phyloP scores from a whole-genome alignment of 169 alveolate species.

The Eimeria acervulina region DNA sequence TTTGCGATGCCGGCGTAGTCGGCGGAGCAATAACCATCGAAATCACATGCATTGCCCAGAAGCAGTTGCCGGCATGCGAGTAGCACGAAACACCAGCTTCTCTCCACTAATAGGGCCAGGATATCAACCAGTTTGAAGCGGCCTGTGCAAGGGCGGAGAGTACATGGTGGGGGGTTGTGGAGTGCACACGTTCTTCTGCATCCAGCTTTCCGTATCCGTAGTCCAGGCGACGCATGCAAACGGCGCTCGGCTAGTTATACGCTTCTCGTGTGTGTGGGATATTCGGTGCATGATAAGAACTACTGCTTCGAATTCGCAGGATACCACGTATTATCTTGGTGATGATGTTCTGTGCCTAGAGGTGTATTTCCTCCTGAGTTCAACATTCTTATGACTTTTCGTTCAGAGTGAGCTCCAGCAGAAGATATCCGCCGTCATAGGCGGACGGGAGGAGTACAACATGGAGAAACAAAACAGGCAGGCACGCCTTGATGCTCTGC shows the following conservation, averaged over 20 bases:
- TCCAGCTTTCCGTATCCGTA: neutral
- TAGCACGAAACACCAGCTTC: neutral
- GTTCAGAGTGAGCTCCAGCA: conserved; percentile 80
- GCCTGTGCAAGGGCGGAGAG: neutral
- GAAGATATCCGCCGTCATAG: conserved; percentile 61
- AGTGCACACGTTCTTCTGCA: neutral
- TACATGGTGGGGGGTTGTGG: neutral
- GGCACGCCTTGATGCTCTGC: conserved; percentile 72
- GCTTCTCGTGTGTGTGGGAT: neutral
- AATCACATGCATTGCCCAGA: neutral
- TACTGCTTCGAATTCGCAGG: neutral
- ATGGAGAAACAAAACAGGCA: conserved; percentile 80
- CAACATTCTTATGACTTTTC: neutral
- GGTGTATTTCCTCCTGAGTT: too few species aligned
- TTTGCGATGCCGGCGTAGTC: neutral
- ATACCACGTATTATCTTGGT: neutral
- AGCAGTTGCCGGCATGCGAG: conserved; percentile 1
- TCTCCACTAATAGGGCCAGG: neutral
- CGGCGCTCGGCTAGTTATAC: neutral
- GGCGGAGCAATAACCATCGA: neutral
- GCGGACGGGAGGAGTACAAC: conserved; percentile 84
- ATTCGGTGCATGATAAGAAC: neutral
- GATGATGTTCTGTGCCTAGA: neutral
- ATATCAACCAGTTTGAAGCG: neutral
- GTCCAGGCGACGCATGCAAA: neutral